Base-by-base conservation (phyloP, 805 yeast species). In the Jamesozyma spencerorum region DNA sequence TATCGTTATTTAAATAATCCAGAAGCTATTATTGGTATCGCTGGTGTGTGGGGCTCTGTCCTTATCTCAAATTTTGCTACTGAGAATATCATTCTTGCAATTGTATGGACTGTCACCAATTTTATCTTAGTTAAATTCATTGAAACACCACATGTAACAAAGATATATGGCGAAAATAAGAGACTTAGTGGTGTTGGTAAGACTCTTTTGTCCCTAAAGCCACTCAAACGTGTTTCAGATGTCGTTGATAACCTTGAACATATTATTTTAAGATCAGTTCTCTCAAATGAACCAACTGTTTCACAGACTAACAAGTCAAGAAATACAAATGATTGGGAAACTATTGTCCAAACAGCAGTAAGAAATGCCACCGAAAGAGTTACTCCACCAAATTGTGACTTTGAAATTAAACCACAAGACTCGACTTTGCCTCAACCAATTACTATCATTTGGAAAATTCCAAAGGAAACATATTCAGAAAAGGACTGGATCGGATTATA, bases 1-100 rank as follows among this genome's bases (percentile, higher is more conserved):
- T 84, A 84, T 56, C 74, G 90, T 48, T 84, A 82, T 58, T 69
- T 84, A 55, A 84, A 84, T 57, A 81, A 84, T 53, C 94, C 94
- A 8, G 94, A 84, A 56, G 80, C 85, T 48, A 61, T 84, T 13
- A 70, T 82, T 43, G 90, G 94, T 11, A 77, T 79, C 41, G 76
- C 86, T 47, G 90, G 90, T 13, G 72, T 82, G 30, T 81, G 86
- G 85, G 92, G 90, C 18, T 51, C 70, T 4, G 76, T 78, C 1
- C 63, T 81, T 28, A 68, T 84, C 41, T 72, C 85, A 32, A 57
- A 68, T 41, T 75, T 79, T 18, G 69, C 78, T 1, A 59, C 63
- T 31, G 58, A 64, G 39, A 69, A 72, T 22, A 65, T 72, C 36
- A 64, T 74, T 40, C 51, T 82, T 37, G 74, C 81, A 0, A 66